Evolutionary conservation across 345 rosid species (phyloP).

Genomic region (Eutrema heterophyllum): DNA sequence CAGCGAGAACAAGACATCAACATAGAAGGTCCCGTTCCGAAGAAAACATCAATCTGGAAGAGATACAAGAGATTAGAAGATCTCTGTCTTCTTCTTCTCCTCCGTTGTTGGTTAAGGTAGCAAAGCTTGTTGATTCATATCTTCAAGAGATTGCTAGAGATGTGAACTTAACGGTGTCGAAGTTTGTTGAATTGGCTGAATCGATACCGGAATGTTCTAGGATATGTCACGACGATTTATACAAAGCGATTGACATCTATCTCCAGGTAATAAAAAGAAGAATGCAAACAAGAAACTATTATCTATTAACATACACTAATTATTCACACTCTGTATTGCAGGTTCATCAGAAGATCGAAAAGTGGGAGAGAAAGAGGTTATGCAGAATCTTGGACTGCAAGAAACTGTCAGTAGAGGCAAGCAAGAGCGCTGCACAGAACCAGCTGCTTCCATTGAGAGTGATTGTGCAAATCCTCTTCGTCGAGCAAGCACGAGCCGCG

Average conservation of each 20-base stretch:
- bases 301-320: neutral
- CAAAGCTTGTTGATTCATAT: conserved; percentile 81
- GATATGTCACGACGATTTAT: conserved; percentile 74
- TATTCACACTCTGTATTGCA: conserved; percentile 13
- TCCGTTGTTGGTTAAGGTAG: conserved; percentile 73
- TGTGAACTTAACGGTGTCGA: conserved; percentile 60
- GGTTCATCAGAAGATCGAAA: conserved; percentile 74
- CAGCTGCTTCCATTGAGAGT: conserved; percentile 84
- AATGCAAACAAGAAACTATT: conserved; percentile 3
- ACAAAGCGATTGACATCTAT: conserved; percentile 82
- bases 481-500: conserved; percentile 76
- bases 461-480: conserved; percentile 88
- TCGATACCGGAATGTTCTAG: conserved; percentile 68
- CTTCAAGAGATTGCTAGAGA: conserved; percentile 77
- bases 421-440: conserved; percentile 94
- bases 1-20: conserved; percentile 58
- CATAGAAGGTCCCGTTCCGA: conserved; percentile 88
- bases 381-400: conserved; percentile 85
- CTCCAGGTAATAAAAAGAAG: conserved; percentile 56
- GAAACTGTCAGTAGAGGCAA: conserved; percentile 80
- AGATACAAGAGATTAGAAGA: conserved; percentile 74
- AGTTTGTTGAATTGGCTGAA: conserved; percentile 68
- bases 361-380: conserved; percentile 71
- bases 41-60: conserved; percentile 62
- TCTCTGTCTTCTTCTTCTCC: conserved; percentile 76